Conservation (phyloP, 2,329 filamentous ascomycete genomes). For the Gaeumannomyces tritici region DNA sequence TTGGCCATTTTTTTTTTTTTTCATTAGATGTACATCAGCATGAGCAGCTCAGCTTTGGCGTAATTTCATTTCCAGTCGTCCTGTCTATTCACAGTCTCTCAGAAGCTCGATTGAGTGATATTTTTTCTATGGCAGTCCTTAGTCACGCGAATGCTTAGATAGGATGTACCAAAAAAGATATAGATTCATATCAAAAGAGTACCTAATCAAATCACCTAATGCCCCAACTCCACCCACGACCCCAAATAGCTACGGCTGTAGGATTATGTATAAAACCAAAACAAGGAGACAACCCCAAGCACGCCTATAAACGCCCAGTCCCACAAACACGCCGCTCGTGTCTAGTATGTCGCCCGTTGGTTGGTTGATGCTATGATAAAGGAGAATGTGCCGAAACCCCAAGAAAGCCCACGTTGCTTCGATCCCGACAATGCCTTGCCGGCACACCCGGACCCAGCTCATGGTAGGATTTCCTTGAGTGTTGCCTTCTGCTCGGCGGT, state of each 20-base stretch:
- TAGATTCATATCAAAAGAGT: neutral
- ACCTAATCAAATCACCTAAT: neutral
- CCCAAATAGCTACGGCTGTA: neutral
- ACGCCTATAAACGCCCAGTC: neutral
- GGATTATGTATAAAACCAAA: neutral
- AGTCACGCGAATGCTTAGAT: no score
- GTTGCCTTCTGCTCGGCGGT: conserved; percentile 70
- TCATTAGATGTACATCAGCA: neutral
- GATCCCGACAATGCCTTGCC: no score
- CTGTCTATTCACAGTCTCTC: neutral
- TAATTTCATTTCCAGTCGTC: neutral
- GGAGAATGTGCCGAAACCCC: neutral
- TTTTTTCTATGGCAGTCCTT: no score
- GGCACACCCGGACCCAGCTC: conserved; percentile 10
- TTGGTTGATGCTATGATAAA: neutral
- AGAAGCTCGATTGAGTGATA: no score
- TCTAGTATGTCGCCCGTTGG: neutral
- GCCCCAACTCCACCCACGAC: neutral
- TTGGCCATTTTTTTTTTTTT: neutral
- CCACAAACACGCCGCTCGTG: neutral
- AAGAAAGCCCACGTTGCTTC: neutral
- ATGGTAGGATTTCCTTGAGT: conserved; percentile 65
- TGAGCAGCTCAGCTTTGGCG: neutral
- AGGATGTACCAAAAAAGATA: neutral
- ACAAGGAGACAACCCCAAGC: neutral